Evolutionary conservation across 1,139 yeast species (phyloP), one percentile per base, ranked within the genome.

Genomic region (Suhomyces chickasaworum): DNA sequence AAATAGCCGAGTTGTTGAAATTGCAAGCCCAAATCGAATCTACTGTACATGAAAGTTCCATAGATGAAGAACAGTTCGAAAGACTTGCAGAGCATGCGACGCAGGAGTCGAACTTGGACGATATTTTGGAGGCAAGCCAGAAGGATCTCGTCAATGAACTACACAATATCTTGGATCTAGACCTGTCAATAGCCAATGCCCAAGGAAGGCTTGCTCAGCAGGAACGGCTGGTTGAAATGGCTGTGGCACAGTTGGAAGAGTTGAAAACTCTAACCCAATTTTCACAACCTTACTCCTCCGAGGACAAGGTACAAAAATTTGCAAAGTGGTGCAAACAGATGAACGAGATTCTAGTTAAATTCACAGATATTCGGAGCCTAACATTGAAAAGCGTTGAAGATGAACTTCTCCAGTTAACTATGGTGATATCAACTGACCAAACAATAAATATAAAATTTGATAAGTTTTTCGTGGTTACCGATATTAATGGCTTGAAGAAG

Each of bases 271-370:
- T 43, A 7, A 47, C 44, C 3, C 35, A 31, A 7, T 40, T 42
- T 5, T 40, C 45, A 30, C 41, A 42, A 34, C 48, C 52, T n/a
- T 39, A 39, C 20, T n/a, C 49, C 8, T 17, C 39, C 9, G 41
- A 43, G n/a, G 56, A 51, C 42, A 41, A 58, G 27, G 47, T 54
- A 15, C 64, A 65, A 23, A 45, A 51, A 27, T 57, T 51, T 37
- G 71, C 69, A 20, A 63, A 63, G 44, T 68, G 71, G 73, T 56
- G 66, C 31, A 59, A 60, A 39, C 65, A 63, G 34, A 58, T 66
- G 58, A 66, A 61, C 40, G 64, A 60, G 15, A 53, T 68, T 4
- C 50, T 69, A 42, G 44, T 56, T 18, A 52, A 52, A 15, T 61
- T 65, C 45, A 51, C 59, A 2, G 44, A 47, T 12, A 37, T 59